Conservation (phyloP, 2,329 filamentous ascomycete genomes). For the Hymenoscyphus fraxineus region DNA sequence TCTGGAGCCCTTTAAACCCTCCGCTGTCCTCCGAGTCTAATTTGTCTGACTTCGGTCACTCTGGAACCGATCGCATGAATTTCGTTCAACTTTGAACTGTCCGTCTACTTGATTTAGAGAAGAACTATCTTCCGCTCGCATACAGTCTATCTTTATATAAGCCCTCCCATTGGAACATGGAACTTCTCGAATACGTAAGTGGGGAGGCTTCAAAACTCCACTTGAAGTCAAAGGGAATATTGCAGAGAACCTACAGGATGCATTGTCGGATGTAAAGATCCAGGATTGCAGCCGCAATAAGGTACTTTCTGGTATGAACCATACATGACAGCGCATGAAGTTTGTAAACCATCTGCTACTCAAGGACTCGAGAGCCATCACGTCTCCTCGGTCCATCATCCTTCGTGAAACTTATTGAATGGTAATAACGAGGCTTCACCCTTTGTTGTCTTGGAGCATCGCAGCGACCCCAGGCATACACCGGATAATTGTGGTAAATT, state of each 20-base stretch:
- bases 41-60: not conserved
- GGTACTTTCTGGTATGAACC: not conserved
- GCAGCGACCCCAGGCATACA: slow-evolving; percentile 13
- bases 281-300: slow-evolving; percentile 20
- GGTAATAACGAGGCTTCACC: slow-evolving; percentile 17
- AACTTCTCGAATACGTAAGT: not conserved
- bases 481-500: slow-evolving; percentile 12
- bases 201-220: not conserved
- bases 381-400: not conserved
- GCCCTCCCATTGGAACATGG: not conserved
- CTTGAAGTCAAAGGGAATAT: not conserved
- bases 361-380: slow-evolving; percentile 5
- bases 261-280: slow-evolving; percentile 16
- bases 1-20: not conserved
- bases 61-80: not conserved
- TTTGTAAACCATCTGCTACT: not conserved
- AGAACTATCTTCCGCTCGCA: not conserved
- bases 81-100: not conserved
- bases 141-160: not conserved
- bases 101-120: not conserved
- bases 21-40: slow-evolving; percentile 1
- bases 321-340: not conserved
- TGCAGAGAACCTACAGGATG: slow-evolving; percentile 15
- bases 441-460: slow-evolving; percentile 9
- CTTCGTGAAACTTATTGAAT: slow-evolving; percentile 8